phyloP scores from a whole-genome alignment of 1,284 basidiomycete species.

The Phylloboletellus chloephorus region DNA sequence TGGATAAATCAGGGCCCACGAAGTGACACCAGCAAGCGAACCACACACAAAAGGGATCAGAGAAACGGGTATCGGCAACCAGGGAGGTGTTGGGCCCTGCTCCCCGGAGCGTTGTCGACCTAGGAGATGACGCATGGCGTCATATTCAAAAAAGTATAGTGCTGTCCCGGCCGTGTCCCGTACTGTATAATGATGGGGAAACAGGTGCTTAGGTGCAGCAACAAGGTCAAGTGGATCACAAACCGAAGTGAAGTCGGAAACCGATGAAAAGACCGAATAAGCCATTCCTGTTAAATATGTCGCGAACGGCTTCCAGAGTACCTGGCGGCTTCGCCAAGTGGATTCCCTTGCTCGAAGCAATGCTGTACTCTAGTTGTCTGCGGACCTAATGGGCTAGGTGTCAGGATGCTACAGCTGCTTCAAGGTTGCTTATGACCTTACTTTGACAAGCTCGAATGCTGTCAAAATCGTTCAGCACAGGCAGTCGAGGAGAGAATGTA shows the following conservation, averaged over 20 bases:
- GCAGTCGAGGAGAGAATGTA: conserved; percentile 6
- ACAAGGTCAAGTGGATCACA: conserved; percentile 23
- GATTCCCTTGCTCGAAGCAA: conserved; percentile 74
- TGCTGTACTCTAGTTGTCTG: conserved; percentile 90
- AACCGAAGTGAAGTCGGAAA: conserved; percentile 75
- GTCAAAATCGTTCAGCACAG: conserved; percentile 9
- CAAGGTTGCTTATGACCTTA: conserved; percentile 32
- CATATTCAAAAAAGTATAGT: conserved; percentile 85
- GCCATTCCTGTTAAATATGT: conserved; percentile 66
- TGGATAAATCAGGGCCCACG: conserved; percentile 81
- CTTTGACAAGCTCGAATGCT: conserved; percentile 97
- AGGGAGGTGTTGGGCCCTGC: conserved; percentile 68
- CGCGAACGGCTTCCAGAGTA: conserved; percentile 67
- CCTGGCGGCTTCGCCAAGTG: conserved; percentile 62
- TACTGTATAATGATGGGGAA: conserved; percentile 39
- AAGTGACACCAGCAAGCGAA: conserved; percentile 76
- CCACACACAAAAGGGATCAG: conserved; percentile 83
- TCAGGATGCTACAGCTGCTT: conserved; percentile 9
- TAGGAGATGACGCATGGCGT: conserved; percentile 73
- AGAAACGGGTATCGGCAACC: conserved; percentile 72
- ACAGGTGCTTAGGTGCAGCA: not conserved
- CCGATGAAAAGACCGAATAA: conserved; percentile 76
- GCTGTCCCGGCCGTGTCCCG: conserved; percentile 80
- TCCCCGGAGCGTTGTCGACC: conserved; percentile 67
- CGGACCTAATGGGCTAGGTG: conserved; percentile 53